Conservation (phyloP, 2,329 filamentous ascomycete species). For the Alternaria triticina region DNA sequence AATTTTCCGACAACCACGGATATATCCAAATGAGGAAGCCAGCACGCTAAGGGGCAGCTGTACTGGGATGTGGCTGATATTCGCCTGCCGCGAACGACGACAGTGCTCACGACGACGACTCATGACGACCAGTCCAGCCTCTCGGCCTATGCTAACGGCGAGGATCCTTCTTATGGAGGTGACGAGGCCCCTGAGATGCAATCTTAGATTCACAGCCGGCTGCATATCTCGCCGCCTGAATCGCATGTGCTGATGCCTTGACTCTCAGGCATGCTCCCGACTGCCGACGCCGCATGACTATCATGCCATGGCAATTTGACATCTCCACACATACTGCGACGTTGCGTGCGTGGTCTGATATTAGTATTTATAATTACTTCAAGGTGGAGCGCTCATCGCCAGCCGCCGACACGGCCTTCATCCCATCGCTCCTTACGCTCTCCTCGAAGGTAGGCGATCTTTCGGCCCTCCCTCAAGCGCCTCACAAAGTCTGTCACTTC, state of each 20-base stretch:
- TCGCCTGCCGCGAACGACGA: constrained; percentile 8
- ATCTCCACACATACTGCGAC: not conserved
- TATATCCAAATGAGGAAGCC: not conserved
- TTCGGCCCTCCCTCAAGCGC: constrained; percentile 79
- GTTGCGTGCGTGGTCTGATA: not conserved
- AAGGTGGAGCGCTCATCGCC: constrained; percentile 61
- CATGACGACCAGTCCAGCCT: constrained; percentile 8
- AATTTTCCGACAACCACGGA: not conserved
- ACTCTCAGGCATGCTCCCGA: not conserved
- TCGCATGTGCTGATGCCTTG: not conserved
- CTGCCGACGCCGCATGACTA: constrained; percentile 1
- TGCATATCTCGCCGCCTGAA: constrained; percentile 1
- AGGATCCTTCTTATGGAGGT: not conserved
- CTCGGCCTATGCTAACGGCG: not conserved
- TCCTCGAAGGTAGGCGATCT: constrained; percentile 77
- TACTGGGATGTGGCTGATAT: not conserved
- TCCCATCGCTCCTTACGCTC: constrained; percentile 96
- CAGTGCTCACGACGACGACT: constrained; percentile 10
- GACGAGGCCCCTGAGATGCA: constrained; percentile 8
- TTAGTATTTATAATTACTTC: not conserved
- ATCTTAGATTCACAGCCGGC: not conserved
- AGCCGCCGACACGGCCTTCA: constrained; percentile 91
- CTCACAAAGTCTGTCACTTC: constrained; percentile 87
- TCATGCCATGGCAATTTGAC: not conserved
- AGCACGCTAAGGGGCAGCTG: not conserved